Percentiles rank a stretch among this genome's conserved stretches.
Conservation (phyloP, 192 early-diverging fungal genomes). For the Podila verticillata region DNA sequence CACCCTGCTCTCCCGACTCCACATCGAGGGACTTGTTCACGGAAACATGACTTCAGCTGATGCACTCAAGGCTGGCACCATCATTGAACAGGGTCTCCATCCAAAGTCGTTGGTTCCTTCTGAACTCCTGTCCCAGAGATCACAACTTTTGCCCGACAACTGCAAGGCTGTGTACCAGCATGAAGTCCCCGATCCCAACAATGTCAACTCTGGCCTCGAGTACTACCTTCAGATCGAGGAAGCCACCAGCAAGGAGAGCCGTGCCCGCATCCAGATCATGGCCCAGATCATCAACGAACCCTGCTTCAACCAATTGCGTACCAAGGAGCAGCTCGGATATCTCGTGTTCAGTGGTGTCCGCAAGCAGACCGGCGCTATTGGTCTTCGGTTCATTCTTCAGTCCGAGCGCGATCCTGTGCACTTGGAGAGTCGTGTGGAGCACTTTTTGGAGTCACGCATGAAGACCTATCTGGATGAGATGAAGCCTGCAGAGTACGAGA, state of each 20-base stretch:
- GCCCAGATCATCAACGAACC: slow-evolving; percentile 89
- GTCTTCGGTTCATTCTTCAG: slow-evolving; percentile 86
- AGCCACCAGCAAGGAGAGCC: slow-evolving; percentile 67
- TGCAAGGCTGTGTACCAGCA: slow-evolving; percentile 61
- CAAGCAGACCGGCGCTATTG: slow-evolving; percentile 80
- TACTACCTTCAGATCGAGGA: slow-evolving; percentile 86
- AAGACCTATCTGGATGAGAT: slow-evolving; percentile 66
- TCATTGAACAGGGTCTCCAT: slow-evolving; percentile 67
- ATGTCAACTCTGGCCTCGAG: slow-evolving; percentile 91
- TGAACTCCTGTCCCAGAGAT: slow-evolving; percentile 60
- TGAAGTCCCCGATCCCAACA: slow-evolving; percentile 76
- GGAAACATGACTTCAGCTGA: slow-evolving; percentile 85
- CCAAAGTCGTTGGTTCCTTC: slow-evolving; percentile 69
- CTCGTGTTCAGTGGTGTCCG: slow-evolving; percentile 78
- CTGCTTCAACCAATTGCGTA: slow-evolving; percentile 92
- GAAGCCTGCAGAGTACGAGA: slow-evolving; percentile 75
- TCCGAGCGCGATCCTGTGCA: slow-evolving; percentile 85
- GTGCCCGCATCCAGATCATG: slow-evolving; percentile 76
- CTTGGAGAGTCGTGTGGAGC: slow-evolving; percentile 81
- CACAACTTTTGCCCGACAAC: slow-evolving; percentile 63
- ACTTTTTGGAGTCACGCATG: slow-evolving; percentile 69
- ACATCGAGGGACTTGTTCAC: slow-evolving; percentile 85
- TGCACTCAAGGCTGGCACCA: slow-evolving; percentile 68
- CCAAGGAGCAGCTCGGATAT: slow-evolving; percentile 90
- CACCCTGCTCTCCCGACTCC: slow-evolving; percentile 72